These are phyloP conservation scores for Allium sativum DNA, from an alignment of 106 monocot genomes.

Conservation along the genomic window DNA sequence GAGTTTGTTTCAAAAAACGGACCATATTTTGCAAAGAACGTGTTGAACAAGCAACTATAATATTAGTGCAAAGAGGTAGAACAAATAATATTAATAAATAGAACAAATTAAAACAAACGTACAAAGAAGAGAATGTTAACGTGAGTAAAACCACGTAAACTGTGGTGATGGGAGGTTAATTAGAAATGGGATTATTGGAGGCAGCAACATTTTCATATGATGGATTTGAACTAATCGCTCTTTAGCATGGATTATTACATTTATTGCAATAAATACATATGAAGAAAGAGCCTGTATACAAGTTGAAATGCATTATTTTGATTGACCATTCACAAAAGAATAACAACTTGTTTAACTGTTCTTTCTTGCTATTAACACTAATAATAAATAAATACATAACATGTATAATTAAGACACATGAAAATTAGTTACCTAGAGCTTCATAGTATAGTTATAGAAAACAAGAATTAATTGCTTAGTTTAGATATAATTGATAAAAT, in stretches of 20 bases:
- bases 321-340: no score
- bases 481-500: no score
- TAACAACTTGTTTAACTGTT: no score
- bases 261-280: conserved; percentile 90
- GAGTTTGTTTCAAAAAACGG: conserved; percentile 17
- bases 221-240: conserved; percentile 41
- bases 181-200: conserved; percentile 93
- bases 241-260: conserved; percentile 67
- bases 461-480: conserved; percentile 75
- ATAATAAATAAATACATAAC: neutral
- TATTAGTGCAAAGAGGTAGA: neutral
- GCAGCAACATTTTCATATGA: conserved; percentile 65
- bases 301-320: no score
- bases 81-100: neutral
- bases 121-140: conserved; percentile 17
- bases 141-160: conserved; percentile 89
- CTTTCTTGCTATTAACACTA: neutral
- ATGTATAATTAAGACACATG: neutral
- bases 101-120: neutral
- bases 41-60: conserved; percentile 70
- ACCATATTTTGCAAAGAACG: conserved; percentile 68
- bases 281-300: conserved; percentile 80
- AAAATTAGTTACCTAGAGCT: conserved; percentile 54
- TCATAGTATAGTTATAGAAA: conserved; percentile 56
- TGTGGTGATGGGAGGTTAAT: conserved; percentile 96